Percentiles rank a stretch among this genome's conserved stretches.
Evolutionary conservation across 2,329 filamentous ascomycete genomes (phyloP).

Genomic region (Apiospora malaysiana): DNA sequence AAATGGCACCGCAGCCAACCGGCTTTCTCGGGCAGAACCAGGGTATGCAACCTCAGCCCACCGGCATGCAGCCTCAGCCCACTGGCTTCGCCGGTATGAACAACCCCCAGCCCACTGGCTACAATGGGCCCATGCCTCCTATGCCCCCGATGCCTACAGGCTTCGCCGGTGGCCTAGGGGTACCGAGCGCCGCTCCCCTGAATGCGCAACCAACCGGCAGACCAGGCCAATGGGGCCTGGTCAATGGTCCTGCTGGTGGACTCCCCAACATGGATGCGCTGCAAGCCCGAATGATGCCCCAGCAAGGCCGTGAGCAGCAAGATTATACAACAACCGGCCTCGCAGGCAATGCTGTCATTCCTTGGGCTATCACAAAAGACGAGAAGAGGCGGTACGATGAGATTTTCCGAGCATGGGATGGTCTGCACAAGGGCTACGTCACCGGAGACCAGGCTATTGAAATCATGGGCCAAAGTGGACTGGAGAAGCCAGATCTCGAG

Average conservation of each 20-base stretch:
- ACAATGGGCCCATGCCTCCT: slow-evolving; percentile 78
- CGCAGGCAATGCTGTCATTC: slow-evolving; percentile 92
- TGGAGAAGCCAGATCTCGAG: slow-evolving; percentile 90
- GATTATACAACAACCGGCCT: slow-evolving; percentile 85
- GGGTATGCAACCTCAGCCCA: slow-evolving; percentile 47
- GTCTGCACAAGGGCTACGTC: slow-evolving; percentile 90
- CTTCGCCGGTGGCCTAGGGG: slow-evolving; percentile 70
- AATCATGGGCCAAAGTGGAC: slow-evolving; percentile 93
- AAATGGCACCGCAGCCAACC: slow-evolving; percentile 55
- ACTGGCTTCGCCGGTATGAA: slow-evolving; percentile 71
- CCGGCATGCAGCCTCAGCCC: slow-evolving; percentile 56
- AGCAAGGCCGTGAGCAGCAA: slow-evolving; percentile 85
- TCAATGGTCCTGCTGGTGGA: slow-evolving; percentile 88
- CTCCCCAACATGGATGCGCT: slow-evolving; percentile 93
- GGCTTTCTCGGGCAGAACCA: slow-evolving; percentile 64
- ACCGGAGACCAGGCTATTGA: slow-evolving; percentile 92
- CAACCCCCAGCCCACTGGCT: slow-evolving; percentile 79
- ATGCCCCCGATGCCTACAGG: slow-evolving; percentile 81
- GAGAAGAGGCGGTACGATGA: slow-evolving; percentile 97
- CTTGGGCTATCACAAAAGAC: slow-evolving; percentile 98
- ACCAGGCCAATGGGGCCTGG: slow-evolving; percentile 97
- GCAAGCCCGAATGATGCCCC: slow-evolving; percentile 96
- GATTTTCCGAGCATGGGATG: slow-evolving; percentile 96
- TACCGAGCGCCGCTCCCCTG: slow-evolving; percentile 60
- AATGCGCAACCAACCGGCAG: slow-evolving; percentile 93